Evolutionary conservation across 2,329 filamentous ascomycete species (phyloP).

Genomic region (Apiospora malaysiana): DNA sequence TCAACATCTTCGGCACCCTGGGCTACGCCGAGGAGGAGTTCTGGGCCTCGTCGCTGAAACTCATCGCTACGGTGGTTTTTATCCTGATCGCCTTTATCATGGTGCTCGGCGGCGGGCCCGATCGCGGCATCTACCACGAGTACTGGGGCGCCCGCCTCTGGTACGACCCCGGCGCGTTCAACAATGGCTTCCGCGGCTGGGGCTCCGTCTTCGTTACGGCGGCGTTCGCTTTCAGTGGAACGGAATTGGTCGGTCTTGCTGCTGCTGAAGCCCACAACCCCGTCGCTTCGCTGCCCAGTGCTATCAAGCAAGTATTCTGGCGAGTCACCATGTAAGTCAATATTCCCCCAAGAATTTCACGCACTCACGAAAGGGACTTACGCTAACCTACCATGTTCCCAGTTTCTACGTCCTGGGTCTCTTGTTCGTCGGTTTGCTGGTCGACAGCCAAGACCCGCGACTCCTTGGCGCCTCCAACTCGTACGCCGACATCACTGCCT

Average conservation of each 20-base stretch:
- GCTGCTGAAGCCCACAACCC: constrained; percentile 75
- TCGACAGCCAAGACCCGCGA: constrained; percentile 50
- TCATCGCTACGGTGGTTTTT: constrained; percentile 64
- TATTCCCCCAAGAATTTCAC: not conserved
- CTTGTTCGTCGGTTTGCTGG: constrained; percentile 57
- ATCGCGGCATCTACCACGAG: constrained; percentile 47
- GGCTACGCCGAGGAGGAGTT: constrained; percentile 68
- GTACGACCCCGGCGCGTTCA: constrained; percentile 62
- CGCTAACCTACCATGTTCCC: constrained; percentile 22
- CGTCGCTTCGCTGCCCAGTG: constrained; percentile 75
- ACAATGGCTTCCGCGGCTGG: constrained; percentile 77
- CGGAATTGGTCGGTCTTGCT: constrained; percentile 76
- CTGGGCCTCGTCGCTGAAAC: constrained; percentile 61
- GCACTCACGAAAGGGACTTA: not conserved
- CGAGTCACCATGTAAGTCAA: constrained; percentile 53
- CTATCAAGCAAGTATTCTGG: constrained; percentile 80
- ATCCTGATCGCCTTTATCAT: constrained; percentile 67
- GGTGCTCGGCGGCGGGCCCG: constrained; percentile 65
- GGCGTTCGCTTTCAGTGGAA: constrained; percentile 75
- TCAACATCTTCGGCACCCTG: constrained; percentile 63
- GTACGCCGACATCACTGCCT: constrained; percentile 51
- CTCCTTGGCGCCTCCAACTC: constrained; percentile 53
- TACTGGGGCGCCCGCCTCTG: constrained; percentile 59
- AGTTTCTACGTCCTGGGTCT: constrained; percentile 60
- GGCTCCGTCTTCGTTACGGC: constrained; percentile 76